phyloP scores from a whole-genome alignment of 164 flowering plant species.

The grape (Vitis vinifera) region ASM3070453v1 NC_081820.1:24468001-24468500 shows the following conservation, averaged over 20 bases:
- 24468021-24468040: conserved; percentile 55
- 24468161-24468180: conserved; percentile 64
- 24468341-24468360: conserved; percentile 51
- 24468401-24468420: conserved; percentile 43
- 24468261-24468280: conserved; percentile 55
- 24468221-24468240: conserved; percentile 49
- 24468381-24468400: conserved; percentile 52
- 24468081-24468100: conserved; percentile 69
- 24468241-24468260: conserved; percentile 52
- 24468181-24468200: conserved; percentile 63
- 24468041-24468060: conserved; percentile 68
- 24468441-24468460: conserved; percentile 42
- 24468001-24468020: conserved; percentile 58
- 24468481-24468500: conserved; percentile 38
- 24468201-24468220: conserved; percentile 39
- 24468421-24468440: conserved; percentile 49
- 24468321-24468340: conserved; percentile 51
- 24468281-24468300: conserved; percentile 83
- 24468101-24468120: conserved; percentile 59
- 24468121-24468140: conserved; percentile 48
- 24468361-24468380: conserved; percentile 58
- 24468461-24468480: conserved; percentile 77
- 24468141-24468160: conserved; percentile 65
- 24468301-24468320: conserved; percentile 43
- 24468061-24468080: conserved; percentile 75